A percentile compares a stretch with the other conserved stretches of the same genome.
Conservation (phyloP, 2,329 filamentous ascomycete genomes). For the Diaporthe citriasiana region DNA sequence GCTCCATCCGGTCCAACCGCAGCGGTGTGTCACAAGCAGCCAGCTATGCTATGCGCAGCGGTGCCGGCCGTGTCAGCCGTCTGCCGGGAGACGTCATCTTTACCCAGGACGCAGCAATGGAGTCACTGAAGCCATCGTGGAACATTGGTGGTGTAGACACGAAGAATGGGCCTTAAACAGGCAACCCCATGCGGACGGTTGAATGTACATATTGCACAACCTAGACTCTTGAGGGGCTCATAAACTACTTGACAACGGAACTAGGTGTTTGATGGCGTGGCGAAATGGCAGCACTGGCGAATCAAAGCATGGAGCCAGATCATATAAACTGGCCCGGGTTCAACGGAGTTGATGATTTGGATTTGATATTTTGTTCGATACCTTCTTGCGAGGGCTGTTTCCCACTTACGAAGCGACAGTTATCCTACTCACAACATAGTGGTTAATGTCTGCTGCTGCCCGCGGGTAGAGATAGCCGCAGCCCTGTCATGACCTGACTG, state of each 20-base stretch:
- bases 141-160: conserved; percentile 59
- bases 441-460: conserved; percentile 39
- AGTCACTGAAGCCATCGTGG: conserved; percentile 73
- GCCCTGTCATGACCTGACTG: conserved; percentile 35
- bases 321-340: conserved; percentile 32
- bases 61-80: conserved; percentile 88
- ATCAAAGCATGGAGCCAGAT: conserved; percentile 35
- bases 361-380: conserved; percentile 23
- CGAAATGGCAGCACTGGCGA: conserved; percentile 42
- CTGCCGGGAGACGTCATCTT: conserved; percentile 87
- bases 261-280: conserved; percentile 35
- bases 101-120: conserved; percentile 76
- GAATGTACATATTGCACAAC: conserved; percentile 37
- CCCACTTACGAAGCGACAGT: conserved; percentile 11
- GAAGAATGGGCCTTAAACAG: conserved; percentile 46
- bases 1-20: conserved; percentile 79
- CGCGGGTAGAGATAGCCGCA: conserved; percentile 24
- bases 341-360: conserved; percentile 36
- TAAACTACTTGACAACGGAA: conserved; percentile 30
- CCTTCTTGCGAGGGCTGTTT: conserved; percentile 28
- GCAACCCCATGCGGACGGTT: neutral
- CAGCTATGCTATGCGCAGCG: conserved; percentile 79
- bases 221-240: neutral
- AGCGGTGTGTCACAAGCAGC: conserved; percentile 82
- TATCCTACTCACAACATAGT: conserved; percentile 31